Evolutionary conservation across 768 basidiomycete species (phyloP), one percentile per base, ranked within the genome.

Genomic region (Porpolomopsis calyptriformis): DNA sequence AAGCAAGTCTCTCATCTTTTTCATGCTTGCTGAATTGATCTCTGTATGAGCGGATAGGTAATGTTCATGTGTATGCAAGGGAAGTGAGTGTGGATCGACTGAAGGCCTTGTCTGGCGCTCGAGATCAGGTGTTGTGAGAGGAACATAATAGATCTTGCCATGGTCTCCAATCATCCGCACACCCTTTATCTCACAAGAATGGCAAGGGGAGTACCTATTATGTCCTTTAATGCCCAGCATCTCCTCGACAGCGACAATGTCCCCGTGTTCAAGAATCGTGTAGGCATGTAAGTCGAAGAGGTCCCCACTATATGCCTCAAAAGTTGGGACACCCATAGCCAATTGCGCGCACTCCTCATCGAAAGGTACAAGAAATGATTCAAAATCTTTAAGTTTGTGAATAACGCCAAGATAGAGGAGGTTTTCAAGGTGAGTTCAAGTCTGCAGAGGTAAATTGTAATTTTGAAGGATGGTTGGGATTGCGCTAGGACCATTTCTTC

Each of bases 381-480:
- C 63, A 1, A 65, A 26, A 46, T 73, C 67, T 18, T 61, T 55
- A 0, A 72, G 68, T 36, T 67, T 66, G 16, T 65, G 63, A 37
- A 76, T 70, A 41, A 72, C 57, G 9, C 69, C 68, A 11, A 72
- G 36, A 22, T 57, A 60, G 2, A 76, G 41, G 4, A 72, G 53
- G 35, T 72, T 43, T 4, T 61, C 46, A 4, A 63, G 45, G 19
- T 63, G 66, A 27, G 62, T 67, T 1, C 64, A 58, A 4, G 63
- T 50, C 4, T 68, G 60, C 2, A 61, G 60, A 1, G 55, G 55
- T 11, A 64, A 53, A 39, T 64, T 64, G 47, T 54, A 58, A 40
- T 71, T 71, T 49, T 65, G 58, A 0, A 69, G 11, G 14, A 76
- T 47, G 4, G 76, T 48, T 0, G 71, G 74, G 58, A 68, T 74